Base-by-base conservation (phyloP, 805 yeast species). In the Candida manassasensis region DNA sequence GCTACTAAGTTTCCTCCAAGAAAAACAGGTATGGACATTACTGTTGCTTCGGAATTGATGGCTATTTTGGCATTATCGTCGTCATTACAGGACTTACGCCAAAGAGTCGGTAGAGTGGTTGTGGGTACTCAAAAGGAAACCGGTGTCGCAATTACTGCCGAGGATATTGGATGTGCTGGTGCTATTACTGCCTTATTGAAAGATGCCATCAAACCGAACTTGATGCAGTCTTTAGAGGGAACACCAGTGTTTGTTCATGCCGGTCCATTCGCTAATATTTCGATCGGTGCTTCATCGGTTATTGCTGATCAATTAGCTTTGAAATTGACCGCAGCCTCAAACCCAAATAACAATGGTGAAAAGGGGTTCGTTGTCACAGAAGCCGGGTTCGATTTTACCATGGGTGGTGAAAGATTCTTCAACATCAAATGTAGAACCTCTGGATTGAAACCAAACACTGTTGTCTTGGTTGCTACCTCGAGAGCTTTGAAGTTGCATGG, bases 351-450 rank as follows among this genome's bases (percentile, higher is more conserved):
- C 49, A 59, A 50, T 41, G 73, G 78, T 36, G 73, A 73, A 50
- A 73, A 73, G 47, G 93, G 94, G 42, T 84, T 75, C 49, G 94
- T 84, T 42, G 82, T 84, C 36, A 84, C 94, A 32, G 94, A 84
- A 60, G 94, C 94, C 13, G 94, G 94, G 43, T 84, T 84, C 63
- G 94, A 84, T 61, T 84, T 84, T 70, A 84, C 93, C 34, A 84
- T 84, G 94, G 94, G 94, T 55, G 94, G 94, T 59, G 94, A 84
- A 67, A 70, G 94, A 63, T 84, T 84, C 61, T 69, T 81, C 59
- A 82, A 84, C 61, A 84, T 84, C 64, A 84, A 84, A 60, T 81
- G 89, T 57, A 74, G 93, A 55, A 73, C 88, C 7, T 78, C 86
- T n/a, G 93, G 90, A 6, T 67, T 83, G 43, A 69, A 69, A 19